These are phyloP conservation scores for Fusarium pilosicola DNA, from an alignment of 2,329 filamentous ascomycete species.

Conservation along the genomic window DNA sequence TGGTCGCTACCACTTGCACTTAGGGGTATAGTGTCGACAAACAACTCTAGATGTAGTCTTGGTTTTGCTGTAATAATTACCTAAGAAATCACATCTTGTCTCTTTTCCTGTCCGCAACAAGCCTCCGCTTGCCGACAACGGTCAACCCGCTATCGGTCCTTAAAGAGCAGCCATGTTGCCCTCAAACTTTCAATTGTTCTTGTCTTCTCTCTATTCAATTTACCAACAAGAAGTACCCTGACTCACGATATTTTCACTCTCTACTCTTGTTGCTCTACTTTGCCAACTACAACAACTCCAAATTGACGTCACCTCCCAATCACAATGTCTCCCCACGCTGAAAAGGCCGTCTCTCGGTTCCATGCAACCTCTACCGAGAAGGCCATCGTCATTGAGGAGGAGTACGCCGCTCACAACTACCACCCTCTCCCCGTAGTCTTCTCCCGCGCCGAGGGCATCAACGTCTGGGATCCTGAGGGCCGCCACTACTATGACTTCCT, in stretches of 20 bases:
- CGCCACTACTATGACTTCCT: constrained; percentile 97
- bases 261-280: constrained; percentile 1
- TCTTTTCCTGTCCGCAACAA: constrained; percentile 19
- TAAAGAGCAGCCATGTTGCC: constrained; percentile 37
- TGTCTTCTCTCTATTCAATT: constrained; percentile 7
- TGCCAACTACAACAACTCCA: neutral
- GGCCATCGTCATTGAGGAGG: constrained; percentile 83
- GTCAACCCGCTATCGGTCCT: constrained; percentile 22
- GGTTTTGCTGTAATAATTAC: constrained; percentile 44
- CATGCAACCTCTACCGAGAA: constrained; percentile 82
- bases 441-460: constrained; percentile 81
- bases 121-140: constrained; percentile 22
- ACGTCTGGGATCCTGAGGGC: constrained; percentile 97
- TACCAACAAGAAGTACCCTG: neutral
- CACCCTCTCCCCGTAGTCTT: constrained; percentile 97
- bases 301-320: neutral
- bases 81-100: constrained; percentile 29
- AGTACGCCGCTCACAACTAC: constrained; percentile 97
- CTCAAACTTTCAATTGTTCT: neutral
- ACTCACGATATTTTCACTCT: neutral
- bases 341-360: constrained; percentile 58
- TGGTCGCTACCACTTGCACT: constrained; percentile 63
- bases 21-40: constrained; percentile 62
- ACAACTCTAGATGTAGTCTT: constrained; percentile 21
- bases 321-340: constrained; percentile 69